These are phyloP conservation scores for Cyanidium caldarium DNA, from an alignment of 23 red algal species.

Conservation along the genomic window DNA sequence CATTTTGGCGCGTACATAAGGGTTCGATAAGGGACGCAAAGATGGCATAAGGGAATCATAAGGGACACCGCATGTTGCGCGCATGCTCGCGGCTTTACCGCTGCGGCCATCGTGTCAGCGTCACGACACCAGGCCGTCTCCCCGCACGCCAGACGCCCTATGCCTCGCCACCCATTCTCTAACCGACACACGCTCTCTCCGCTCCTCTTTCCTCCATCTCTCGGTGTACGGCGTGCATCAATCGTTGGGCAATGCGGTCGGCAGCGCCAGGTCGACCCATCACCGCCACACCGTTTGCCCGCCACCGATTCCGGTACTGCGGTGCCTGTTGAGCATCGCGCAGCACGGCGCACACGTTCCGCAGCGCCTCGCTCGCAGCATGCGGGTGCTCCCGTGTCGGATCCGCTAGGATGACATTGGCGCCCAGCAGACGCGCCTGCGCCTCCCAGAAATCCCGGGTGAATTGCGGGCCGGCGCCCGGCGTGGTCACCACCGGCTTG, in stretches of 20 bases:
- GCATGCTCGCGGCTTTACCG: no score
- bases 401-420: neutral
- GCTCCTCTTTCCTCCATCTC: no score
- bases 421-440: neutral
- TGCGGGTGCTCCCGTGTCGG: neutral
- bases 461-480: slow-evolving; percentile 13
- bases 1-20: no score
- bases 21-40: no score
- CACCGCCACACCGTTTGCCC: neutral
- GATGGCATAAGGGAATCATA: no score
- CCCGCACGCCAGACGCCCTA: no score
- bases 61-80: no score
- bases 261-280: slow-evolving; percentile 4
- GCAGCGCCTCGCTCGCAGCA: neutral
- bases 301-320: neutral
- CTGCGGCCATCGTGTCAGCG: no score
- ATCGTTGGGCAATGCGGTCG: neutral
- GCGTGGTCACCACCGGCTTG: slow-evolving; percentile 12
- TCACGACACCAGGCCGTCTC: no score
- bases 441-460: slow-evolving; percentile 7
- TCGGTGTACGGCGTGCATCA: no score
- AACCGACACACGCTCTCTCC: no score
- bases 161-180: no score
- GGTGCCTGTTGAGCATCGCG: neutral
- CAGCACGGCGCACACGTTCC: neutral